Evolutionary conservation across 164 flowering plant species (phyloP), one percentile per base, ranked within the genome.

Genomic region (Aristolochia californica): DNA sequence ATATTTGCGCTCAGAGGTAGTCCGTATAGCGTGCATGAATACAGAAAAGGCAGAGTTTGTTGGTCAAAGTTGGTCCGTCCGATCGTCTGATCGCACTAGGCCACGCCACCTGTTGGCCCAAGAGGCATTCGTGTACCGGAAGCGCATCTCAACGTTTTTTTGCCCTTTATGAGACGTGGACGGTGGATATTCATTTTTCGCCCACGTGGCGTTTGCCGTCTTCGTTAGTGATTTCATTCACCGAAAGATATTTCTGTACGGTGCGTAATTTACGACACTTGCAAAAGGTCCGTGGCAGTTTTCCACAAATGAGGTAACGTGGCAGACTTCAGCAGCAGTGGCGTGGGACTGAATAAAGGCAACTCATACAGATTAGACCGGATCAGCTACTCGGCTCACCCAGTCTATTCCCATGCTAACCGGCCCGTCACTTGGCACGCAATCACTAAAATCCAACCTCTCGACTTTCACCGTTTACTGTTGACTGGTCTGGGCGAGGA

Each of bases 111-210:
- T 58, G 38, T 5, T 1, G 5, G 13, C n/a, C 15, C 22, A 5
- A 2, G 54, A 22, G 8, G 21, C 49, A 18, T 16, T 45, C 20
- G 49, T 34, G 40, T 34, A 20, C 50, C 18, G 15, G 12, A 47
- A 50, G 15, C 54, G 25, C 22, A 50, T 50, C 54, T 50, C 54
- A 22, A 22, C 54, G 54, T 22, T 8, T 18, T 50, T 50, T 13
- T 22, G n/a, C 21, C 8, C 22, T 50, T 22, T 20, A 20, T 7
- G 61, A 47, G 27, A 58, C 54, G 61, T 58, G 61, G 61, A 58
- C 61, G 61, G 61, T 17, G 18, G 53, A 27, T 18, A 9, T 43
- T 20, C 43, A 10, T 5, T 12, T 9, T 1, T 24, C 12, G 12
- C 34, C 44, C 50, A 57, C 60, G 60, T 57, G 60, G 21, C 30